Evolutionary conservation across 805 yeast genomes (phyloP), one percentile per base, ranked within the genome.

Genomic region (Hanseniaspora singularis): DNA sequence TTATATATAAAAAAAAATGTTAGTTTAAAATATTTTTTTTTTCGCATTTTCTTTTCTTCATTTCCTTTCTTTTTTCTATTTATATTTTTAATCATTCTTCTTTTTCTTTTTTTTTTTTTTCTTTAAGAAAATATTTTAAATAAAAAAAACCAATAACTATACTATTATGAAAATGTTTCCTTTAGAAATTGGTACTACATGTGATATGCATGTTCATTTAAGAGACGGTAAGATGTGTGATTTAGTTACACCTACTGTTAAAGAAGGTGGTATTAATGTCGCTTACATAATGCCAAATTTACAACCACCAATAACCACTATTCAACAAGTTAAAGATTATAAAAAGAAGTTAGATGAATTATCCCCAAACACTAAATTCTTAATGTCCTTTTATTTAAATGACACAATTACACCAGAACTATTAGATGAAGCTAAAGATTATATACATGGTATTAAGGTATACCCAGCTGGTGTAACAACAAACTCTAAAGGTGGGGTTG

Each of bases 381-480:
- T 88, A 54, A 89, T 92, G 96, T 79, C 95, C 12, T 77, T 89
- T 53, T 92, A 92, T 56, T 70, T 92, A 33, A 74, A 81, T 43
- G 76, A 73, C 46, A 82, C 77, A 0, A 67, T 92, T 52, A 85
- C 95, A 1, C 96, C 97, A 0, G 94, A 84, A 53, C 67, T 86
- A 33, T 79, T 92, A 49, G 77, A 74, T 46, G 73, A 76, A 52
- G 97, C 96, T 30, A 94, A 88, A 7, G 59, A 69, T 47, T 77
- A 76, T 32, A 77, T 89, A 47, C 70, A 77, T 26, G 99, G 99
- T 49, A 85, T 92, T 54, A 92, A 92, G 63, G 87, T 95, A 61
- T 92, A 92, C 62, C 99, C 99, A 34, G 96, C 97, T 1, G 99
- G 99, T 38, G 99, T 92, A 27, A 92, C 99, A n/a, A 92, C 99